Percentiles rank a stretch among this genome's conserved stretches.
These are phyloP conservation scores for Taiozyma onychis DNA, from an alignment of 1,139 yeast genomes.

Conservation along the genomic window DNA sequence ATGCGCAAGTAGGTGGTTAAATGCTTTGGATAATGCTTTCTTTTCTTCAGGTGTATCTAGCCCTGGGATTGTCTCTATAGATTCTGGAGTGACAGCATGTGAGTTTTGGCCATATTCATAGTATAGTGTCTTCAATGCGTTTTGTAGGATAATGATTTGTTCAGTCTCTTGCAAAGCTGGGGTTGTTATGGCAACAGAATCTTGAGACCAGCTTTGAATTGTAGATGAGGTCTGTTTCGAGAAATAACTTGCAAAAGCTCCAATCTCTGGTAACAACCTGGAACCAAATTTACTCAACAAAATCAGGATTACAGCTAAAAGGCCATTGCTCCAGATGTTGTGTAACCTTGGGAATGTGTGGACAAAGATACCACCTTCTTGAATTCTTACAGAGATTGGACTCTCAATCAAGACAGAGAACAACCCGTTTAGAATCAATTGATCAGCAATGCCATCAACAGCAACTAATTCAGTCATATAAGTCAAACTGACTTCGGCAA, in stretches of 20 bases:
- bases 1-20: slow-evolving; percentile 73
- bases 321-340: slow-evolving; percentile 76
- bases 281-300: slow-evolving; percentile 61
- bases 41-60: slow-evolving; percentile 53
- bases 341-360: slow-evolving; percentile 51
- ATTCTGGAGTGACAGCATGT: slow-evolving; percentile 20
- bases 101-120: slow-evolving; percentile 33
- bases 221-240: slow-evolving; percentile 60
- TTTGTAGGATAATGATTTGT: slow-evolving; percentile 64
- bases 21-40: slow-evolving; percentile 48
- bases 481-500: slow-evolving; percentile 69
- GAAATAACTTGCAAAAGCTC: slow-evolving; percentile 60
- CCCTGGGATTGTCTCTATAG: slow-evolving; percentile 47
- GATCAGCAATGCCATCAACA: slow-evolving; percentile 60
- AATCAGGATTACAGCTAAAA: slow-evolving; percentile 61
- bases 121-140: slow-evolving; percentile 47
- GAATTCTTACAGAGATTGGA: slow-evolving; percentile 61
- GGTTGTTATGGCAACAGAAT: slow-evolving; percentile 53
- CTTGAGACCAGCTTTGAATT: slow-evolving; percentile 64
- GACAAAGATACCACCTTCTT: slow-evolving; percentile 57
- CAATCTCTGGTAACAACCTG: slow-evolving; percentile 57
- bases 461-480: slow-evolving; percentile 66
- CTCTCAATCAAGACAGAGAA: slow-evolving; percentile 70
- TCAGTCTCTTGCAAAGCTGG: slow-evolving; percentile 73
- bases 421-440: slow-evolving; percentile 58